Conservation (phyloP, 2,329 filamentous ascomycete genomes). For the Cladophialophora chaetospira region DNA sequence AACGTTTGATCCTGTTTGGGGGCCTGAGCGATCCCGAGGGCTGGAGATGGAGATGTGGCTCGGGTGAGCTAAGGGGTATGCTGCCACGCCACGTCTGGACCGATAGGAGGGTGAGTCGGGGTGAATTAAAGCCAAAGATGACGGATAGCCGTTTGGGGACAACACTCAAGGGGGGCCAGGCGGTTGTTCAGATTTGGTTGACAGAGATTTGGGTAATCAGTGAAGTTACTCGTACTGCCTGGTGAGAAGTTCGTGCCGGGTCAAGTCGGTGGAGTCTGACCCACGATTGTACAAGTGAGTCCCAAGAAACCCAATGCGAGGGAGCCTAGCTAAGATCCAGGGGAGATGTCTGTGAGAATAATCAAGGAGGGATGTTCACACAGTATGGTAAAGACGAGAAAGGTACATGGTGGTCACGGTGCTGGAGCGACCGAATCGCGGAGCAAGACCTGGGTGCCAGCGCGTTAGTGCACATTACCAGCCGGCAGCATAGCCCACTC, state of each 20-base stretch:
- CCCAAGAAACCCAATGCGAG: slow-evolving; percentile 1
- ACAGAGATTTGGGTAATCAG: slow-evolving; percentile 9
- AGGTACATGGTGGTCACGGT: slow-evolving; percentile 12
- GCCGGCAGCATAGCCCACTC: slow-evolving; percentile 18
- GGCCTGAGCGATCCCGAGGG: slow-evolving; percentile 16
- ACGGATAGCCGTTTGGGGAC: slow-evolving; percentile 14
- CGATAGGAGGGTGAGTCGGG: slow-evolving; percentile 5
- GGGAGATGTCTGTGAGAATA: slow-evolving; percentile 7
- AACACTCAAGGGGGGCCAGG: slow-evolving; percentile 14
- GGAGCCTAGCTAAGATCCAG: slow-evolving; percentile 15
- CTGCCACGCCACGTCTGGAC: slow-evolving; percentile 13
- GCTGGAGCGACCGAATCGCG: slow-evolving; percentile 14
- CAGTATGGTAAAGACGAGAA: not conserved
- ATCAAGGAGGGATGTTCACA: slow-evolving; percentile 3
- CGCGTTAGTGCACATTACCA: slow-evolving; percentile 14
- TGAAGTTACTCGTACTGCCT: slow-evolving; percentile 7
- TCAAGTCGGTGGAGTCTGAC: slow-evolving; percentile 20
- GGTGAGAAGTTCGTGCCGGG: slow-evolving; percentile 6
- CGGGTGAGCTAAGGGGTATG: not conserved
- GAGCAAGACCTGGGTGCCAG: slow-evolving; percentile 5
- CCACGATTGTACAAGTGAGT: slow-evolving; percentile 14
- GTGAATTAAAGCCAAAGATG: slow-evolving; percentile 13
- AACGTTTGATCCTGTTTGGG: slow-evolving; percentile 23
- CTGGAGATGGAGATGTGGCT: slow-evolving; percentile 19
- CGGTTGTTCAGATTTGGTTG: slow-evolving; percentile 18